These are phyloP conservation scores for Cercospora brassicicola DNA, from an alignment of 2,329 filamentous ascomycete genomes.

Conservation along the genomic window DNA sequence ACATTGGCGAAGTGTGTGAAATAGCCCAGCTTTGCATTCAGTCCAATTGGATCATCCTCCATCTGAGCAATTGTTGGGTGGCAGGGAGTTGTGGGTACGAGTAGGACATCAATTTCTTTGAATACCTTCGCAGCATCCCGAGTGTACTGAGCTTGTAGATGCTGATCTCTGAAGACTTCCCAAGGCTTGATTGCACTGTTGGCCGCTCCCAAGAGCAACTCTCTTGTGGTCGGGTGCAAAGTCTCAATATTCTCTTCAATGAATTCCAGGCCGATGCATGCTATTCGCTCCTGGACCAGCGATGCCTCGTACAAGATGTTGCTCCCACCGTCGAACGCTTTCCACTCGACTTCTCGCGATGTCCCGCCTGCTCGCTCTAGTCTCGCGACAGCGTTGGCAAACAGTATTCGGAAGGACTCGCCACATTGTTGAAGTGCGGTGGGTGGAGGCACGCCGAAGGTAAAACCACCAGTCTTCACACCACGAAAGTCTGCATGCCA, in stretches of 20 bases:
- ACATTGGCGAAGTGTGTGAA: conserved; percentile 65
- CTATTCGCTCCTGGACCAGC: conserved; percentile 58
- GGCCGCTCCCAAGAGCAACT: conserved; percentile 47
- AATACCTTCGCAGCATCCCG: conserved; percentile 47
- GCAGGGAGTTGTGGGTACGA: conserved; percentile 56
- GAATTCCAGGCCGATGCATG: conserved; percentile 45
- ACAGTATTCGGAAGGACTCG: conserved; percentile 45
- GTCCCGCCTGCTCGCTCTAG: conserved; percentile 47
- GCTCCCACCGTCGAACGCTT: conserved; percentile 54
- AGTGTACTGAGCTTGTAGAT: conserved; percentile 48
- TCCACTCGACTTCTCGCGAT: conserved; percentile 50
- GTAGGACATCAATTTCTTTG: conserved; percentile 47
- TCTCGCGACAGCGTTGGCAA: conserved; percentile 45
- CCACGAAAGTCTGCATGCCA: conserved; percentile 39
- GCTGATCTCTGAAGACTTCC: conserved; percentile 53
- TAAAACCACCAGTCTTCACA: conserved; percentile 45
- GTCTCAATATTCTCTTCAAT: conserved; percentile 40
- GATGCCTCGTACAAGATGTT: conserved; percentile 59
- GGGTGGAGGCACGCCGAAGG: conserved; percentile 51
- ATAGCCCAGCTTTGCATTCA: conserved; percentile 56
- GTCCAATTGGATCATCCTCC: conserved; percentile 52
- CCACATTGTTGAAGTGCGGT: conserved; percentile 48
- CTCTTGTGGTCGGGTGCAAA: conserved; percentile 53
- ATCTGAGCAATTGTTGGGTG: conserved; percentile 56
- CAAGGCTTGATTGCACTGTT: conserved; percentile 45